Percentiles rank a stretch among this genome's conserved stretches.
phyloP scores from a whole-genome alignment of 495 filamentous ascomycete genomes.

The Neurospora hispaniola region DNA sequence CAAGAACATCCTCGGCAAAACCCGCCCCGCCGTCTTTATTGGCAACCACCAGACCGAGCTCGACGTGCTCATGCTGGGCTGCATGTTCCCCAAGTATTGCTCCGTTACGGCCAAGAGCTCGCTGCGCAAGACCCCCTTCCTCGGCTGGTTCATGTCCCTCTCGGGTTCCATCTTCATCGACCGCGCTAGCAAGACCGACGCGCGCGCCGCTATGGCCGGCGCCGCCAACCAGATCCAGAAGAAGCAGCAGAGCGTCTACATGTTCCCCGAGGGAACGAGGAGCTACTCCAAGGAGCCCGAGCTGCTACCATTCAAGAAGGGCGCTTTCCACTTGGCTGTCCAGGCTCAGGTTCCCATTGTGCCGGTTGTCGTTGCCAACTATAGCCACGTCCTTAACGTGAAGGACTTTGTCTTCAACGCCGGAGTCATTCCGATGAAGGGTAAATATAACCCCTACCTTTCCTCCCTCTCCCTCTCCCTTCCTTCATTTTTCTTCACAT shows the following conservation, averaged over 20 bases:
- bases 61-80: slow-evolving; percentile 82
- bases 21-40: slow-evolving; percentile 80
- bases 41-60: slow-evolving; percentile 93
- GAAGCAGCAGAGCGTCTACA: slow-evolving; percentile 77
- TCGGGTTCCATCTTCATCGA: slow-evolving; percentile 92
- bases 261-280: slow-evolving; percentile 89
- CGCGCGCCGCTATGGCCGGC: slow-evolving; percentile 74
- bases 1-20: slow-evolving; percentile 47
- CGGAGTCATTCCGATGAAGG: slow-evolving; percentile 71
- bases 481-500: not conserved
- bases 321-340: slow-evolving; percentile 91
- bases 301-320: slow-evolving; percentile 92
- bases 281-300: slow-evolving; percentile 74
- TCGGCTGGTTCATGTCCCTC: slow-evolving; percentile 95
- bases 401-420: slow-evolving; percentile 57
- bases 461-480: not conserved
- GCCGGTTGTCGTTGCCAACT: slow-evolving; percentile 79
- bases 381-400: slow-evolving; percentile 69
- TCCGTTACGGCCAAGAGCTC: slow-evolving; percentile 88
- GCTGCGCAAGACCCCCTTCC: slow-evolving; percentile 68
- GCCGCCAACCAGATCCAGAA: slow-evolving; percentile 69
- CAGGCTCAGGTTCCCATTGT: slow-evolving; percentile 90
- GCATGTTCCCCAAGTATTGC: slow-evolving; percentile 81
- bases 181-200: slow-evolving; percentile 65
- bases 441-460: slow-evolving; percentile 30